phyloP scores from a whole-genome alignment of 441 rosid species.

The Omphalea diandra region DNA sequence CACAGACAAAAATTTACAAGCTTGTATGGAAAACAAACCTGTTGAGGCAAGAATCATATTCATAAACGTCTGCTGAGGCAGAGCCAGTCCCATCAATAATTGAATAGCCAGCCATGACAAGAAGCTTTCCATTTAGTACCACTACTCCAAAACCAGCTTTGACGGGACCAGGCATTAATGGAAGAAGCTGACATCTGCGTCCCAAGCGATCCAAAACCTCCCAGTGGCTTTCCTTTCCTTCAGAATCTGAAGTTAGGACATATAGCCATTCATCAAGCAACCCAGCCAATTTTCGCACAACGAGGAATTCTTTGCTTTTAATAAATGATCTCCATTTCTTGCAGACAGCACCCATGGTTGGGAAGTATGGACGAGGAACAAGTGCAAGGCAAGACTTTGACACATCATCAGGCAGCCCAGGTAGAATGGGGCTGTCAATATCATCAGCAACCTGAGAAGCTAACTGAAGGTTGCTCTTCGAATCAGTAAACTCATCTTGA shows the following conservation, averaged over 20 bases:
- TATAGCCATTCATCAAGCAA: slow-evolving; percentile 89
- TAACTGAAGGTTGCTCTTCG: slow-evolving; percentile 37
- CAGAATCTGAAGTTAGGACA: slow-evolving; percentile 65
- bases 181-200: slow-evolving; percentile 54
- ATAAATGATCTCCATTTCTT: slow-evolving; percentile 91
- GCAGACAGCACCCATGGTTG: slow-evolving; percentile 82
- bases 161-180: slow-evolving; percentile 76
- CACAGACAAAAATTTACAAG: not conserved
- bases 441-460: slow-evolving; percentile 38
- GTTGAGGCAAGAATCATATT: slow-evolving; percentile 89
- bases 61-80: slow-evolving; percentile 78
- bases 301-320: slow-evolving; percentile 77
- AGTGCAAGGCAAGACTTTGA: slow-evolving; percentile 80
- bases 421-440: slow-evolving; percentile 55
- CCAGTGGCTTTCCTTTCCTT: slow-evolving; percentile 85
- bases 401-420: slow-evolving; percentile 93
- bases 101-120: slow-evolving; percentile 82
- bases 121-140: slow-evolving; percentile 74
- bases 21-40: slow-evolving; percentile 49
- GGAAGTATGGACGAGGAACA: slow-evolving; percentile 73
- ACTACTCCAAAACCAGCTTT: slow-evolving; percentile 78
- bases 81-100: slow-evolving; percentile 47
- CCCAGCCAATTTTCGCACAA: slow-evolving; percentile 68
- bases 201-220: slow-evolving; percentile 81
- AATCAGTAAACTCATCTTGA: slow-evolving; percentile 27